Evolutionary conservation across 805 yeast species (phyloP), one percentile per base, ranked within the genome.

Genomic region (Lipomyces mesembrius): DNA sequence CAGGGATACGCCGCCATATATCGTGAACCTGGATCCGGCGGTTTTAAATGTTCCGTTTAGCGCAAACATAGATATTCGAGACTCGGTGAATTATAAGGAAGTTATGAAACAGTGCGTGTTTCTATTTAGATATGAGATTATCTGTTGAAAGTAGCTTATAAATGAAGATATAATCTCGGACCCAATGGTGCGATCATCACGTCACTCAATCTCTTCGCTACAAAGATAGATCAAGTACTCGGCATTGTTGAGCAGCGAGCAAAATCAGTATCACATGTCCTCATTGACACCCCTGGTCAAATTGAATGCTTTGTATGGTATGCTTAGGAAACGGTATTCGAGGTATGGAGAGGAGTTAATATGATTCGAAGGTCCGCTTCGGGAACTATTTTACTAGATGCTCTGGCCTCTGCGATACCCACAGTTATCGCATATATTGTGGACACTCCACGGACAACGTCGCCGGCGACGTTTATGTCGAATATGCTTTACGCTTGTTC

Each of bases 131-230:
- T 6, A 20, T 17, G 8, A 20, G 14, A 7, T 37, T 32, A 25
- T 49, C 32, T 51, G 39, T 25, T 14, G 60, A 27, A 11, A 6
- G 25, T 52, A 29, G 34, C 27, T 25, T 9, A 25, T 52, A 12
- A 22, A 22, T 22, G 17, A 25, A 71, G 71, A 22, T 91, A 94
- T 76, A 89, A 91, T 66, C 79, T 95, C 65, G 99, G 99, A 0
- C 99, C 99, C 14, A 95, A 95, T 76, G 99, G 99, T 65, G 98
- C 98, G 1, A 95, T 95, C 76, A 97, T 96, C 71, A 95, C 99
- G 0, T 91, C 97, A 25, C 82, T 95, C 68, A 95, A 95, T 76
- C 81, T 95, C 61, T 95, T 95, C 76, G 83, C 97, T 59, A 95
- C 99, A 14, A 95, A 95, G 79, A 92, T 95, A 65, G 99, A 95